phyloP scores from a whole-genome alignment of 305 asterid genomes.

The Galium porrigens region DNA sequence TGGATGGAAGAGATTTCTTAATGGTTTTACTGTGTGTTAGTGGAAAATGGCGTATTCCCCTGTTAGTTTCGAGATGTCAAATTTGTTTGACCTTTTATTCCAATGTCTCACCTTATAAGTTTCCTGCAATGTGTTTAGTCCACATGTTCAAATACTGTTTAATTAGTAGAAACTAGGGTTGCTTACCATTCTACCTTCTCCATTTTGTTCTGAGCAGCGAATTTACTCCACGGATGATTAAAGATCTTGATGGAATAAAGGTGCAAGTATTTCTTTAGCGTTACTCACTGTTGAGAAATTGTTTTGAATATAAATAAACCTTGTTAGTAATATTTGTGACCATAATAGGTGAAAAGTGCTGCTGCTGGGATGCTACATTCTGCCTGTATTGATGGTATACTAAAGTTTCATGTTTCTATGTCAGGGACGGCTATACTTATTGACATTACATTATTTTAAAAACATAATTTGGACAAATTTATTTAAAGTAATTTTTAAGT shows the following conservation, averaged over 20 bases:
- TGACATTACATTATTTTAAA: neutral
- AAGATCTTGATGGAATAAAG: constrained; percentile 74
- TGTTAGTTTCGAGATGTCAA: neutral
- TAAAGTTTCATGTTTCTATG: neutral
- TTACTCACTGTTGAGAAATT: neutral
- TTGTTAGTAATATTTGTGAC: constrained; percentile 13
- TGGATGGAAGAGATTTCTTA: neutral
- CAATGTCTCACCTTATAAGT: neutral
- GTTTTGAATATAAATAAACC: neutral
- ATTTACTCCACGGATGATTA: constrained; percentile 75
- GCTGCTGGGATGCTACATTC: constrained; percentile 97
- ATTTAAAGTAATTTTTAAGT: neutral
- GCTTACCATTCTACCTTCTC: constrained; percentile 6
- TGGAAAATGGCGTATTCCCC: neutral
- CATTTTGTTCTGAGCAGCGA: constrained; percentile 42
- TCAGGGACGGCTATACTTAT: neutral
- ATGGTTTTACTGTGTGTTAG: neutral
- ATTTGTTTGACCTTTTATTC: neutral
- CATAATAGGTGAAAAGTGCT: constrained; percentile 52
- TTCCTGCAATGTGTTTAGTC: neutral
- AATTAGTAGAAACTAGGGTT: neutral
- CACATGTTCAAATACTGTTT: neutral
- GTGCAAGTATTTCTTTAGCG: constrained; percentile 18
- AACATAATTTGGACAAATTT: neutral
- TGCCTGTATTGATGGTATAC: constrained; percentile 67